Evolutionary conservation across 2,329 filamentous ascomycete genomes (phyloP).

Genomic region (Tolypocladium capitatum): DNA sequence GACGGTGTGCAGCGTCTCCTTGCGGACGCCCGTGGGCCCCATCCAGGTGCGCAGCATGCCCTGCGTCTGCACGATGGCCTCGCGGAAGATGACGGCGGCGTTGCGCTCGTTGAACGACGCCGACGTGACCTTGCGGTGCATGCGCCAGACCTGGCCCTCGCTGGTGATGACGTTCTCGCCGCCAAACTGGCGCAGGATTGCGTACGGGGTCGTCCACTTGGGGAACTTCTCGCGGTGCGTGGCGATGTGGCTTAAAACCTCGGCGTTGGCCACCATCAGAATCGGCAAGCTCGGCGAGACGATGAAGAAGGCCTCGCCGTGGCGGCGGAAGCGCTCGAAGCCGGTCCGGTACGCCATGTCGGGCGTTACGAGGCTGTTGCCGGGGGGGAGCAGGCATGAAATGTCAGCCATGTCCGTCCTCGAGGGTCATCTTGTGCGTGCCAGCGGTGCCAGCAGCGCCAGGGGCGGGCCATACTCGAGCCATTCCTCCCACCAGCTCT

Average conservation of each 20-base stretch:
- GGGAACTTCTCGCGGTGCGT: constrained; percentile 57
- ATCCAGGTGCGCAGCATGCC: constrained; percentile 48
- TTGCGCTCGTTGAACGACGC: constrained; percentile 68
- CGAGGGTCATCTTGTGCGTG: not conserved
- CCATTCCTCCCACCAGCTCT: constrained; percentile 42
- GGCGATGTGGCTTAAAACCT: constrained; percentile 52
- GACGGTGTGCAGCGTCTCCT: constrained; percentile 37
- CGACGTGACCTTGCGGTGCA: constrained; percentile 59
- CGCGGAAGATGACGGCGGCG: constrained; percentile 51
- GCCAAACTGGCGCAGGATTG: constrained; percentile 39
- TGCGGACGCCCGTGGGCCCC: constrained; percentile 12
- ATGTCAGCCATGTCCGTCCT: constrained; percentile 2
- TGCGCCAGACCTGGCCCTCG: constrained; percentile 56
- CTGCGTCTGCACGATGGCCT: constrained; percentile 48
- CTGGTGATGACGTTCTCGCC: constrained; percentile 58
- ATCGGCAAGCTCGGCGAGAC: constrained; percentile 42
- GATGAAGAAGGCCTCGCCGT: constrained; percentile 52
- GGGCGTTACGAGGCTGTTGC: constrained; percentile 35
- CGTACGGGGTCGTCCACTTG: constrained; percentile 22
- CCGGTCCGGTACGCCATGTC: constrained; percentile 47
- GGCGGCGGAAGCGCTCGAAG: constrained; percentile 41
- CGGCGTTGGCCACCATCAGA: constrained; percentile 48
- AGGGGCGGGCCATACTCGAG: constrained; percentile 34
- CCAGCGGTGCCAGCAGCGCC: not conserved
- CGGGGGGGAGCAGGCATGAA: too few relatives aligned